A percentile compares a stretch with the other conserved stretches of the same genome.
These are phyloP conservation scores for Cymodocea nodosa DNA, from an alignment of 116 monocot species.

Conservation along the genomic window DNA sequence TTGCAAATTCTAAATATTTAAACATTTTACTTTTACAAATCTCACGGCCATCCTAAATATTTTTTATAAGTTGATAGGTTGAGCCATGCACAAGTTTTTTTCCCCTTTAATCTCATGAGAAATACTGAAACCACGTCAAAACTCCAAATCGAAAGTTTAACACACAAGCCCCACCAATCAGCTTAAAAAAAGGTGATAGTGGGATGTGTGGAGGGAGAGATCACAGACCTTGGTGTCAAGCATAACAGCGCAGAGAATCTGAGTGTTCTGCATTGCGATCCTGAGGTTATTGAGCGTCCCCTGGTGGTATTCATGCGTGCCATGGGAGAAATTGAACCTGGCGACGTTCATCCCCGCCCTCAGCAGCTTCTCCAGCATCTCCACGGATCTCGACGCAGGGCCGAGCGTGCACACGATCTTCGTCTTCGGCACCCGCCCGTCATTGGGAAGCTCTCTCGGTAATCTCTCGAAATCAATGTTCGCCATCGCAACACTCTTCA, in stretches of 20 bases:
- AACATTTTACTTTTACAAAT: too few relatives aligned
- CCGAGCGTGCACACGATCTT: conserved; percentile 95
- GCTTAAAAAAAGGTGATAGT: too few relatives aligned
- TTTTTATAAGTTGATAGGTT: too few relatives aligned
- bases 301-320: conserved; percentile 81
- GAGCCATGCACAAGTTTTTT: too few relatives aligned
- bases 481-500: conserved; percentile 10
- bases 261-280: conserved; percentile 66
- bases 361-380: conserved; percentile 80
- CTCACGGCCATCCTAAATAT: too few relatives aligned
- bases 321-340: conserved; percentile 86
- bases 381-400: conserved; percentile 65
- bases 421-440: conserved; percentile 55
- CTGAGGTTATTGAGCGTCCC: conserved; percentile 83
- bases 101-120: too few relatives aligned
- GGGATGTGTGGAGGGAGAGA: not conserved
- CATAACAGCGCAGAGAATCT: conserved; percentile 84
- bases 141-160: too few relatives aligned
- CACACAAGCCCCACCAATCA: too few relatives aligned
- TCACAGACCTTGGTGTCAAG: conserved; percentile 76
- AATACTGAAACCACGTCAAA: too few relatives aligned
- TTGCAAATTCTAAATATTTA: too few relatives aligned
- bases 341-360: conserved; percentile 89
- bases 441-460: conserved; percentile 27
- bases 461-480: conserved; percentile 30